Conservation (phyloP, 2,329 filamentous ascomycete species). For the Colletotrichum liriopes region DNA sequence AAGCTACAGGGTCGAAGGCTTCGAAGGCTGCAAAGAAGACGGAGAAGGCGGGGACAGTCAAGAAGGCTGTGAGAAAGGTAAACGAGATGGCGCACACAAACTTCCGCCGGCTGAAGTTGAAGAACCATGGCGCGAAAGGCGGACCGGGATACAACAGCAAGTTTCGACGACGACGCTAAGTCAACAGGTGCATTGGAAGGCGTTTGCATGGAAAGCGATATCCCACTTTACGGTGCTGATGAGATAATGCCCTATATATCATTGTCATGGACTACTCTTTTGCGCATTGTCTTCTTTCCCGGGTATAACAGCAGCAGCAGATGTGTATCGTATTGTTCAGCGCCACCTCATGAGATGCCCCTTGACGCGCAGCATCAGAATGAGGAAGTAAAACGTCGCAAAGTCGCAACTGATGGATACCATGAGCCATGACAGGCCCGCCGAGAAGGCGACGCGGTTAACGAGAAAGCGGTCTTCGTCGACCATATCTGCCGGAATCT, state of each 20-base stretch:
- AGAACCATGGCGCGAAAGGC: constrained; percentile 74
- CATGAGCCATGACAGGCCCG: constrained; percentile 38
- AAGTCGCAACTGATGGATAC: constrained; percentile 41
- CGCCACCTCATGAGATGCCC: neutral
- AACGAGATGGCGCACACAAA: constrained; percentile 77
- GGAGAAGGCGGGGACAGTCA: constrained; percentile 62
- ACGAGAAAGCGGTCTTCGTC: constrained; percentile 27
- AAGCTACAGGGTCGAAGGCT: constrained; percentile 44
- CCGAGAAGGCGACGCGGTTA: constrained; percentile 34
- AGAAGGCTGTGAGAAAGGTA: constrained; percentile 72
- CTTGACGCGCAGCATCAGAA: constrained; percentile 8
- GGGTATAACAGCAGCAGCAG: neutral
- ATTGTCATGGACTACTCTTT: neutral
- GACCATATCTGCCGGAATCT: constrained; percentile 27
- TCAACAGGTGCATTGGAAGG: constrained; percentile 2
- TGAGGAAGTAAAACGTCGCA: constrained; percentile 36
- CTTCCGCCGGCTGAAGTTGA: constrained; percentile 77
- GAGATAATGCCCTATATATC: constrained; percentile 34
- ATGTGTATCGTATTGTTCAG: neutral
- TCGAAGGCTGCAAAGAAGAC: constrained; percentile 44
- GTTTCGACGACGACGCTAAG: constrained; percentile 67
- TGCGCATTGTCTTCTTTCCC: neutral
- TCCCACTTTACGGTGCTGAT: constrained; percentile 17
- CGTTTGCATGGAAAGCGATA: constrained; percentile 32
- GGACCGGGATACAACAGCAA: constrained; percentile 70